Evolutionary conservation across 2,329 filamentous ascomycete genomes (phyloP), one percentile per base, ranked within the genome.

Genomic region (Penicillium freii): DNA sequence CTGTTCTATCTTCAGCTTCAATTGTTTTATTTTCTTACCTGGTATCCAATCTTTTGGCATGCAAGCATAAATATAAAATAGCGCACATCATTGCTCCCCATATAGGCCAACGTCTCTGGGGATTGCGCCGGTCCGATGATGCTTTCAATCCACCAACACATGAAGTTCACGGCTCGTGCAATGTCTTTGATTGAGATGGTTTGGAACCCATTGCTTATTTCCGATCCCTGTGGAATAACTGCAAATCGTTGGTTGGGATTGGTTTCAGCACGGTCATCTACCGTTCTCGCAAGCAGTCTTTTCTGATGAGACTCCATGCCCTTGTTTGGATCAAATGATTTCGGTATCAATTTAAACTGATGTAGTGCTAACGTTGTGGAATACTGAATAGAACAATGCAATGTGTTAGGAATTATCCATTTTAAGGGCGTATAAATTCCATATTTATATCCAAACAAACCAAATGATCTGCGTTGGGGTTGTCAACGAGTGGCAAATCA

Each of bases 41-140:
- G 54, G 38, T 69, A 59, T 6, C 68, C 66, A 19, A 61, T 64
- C 43, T 71, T 70, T 19, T 66, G 64, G 13, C 61, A 66, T 4
- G 66, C 67, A 2, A 70, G 45, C 31, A 62, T 23, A n/a, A 70
- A 65, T 0, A 64, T 31, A 21, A 46, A 31, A 21, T 70, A 70
- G 10, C 67, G 63, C 11, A 66, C 42, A 59, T 70, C 67, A 39
- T 69, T 66, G 1, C 40, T 55, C 5, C 60, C 67, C 38, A 69
- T 60, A 29, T 70, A 70, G 4, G 66, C 63, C 52, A 71, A 45
- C 2, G 57, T 62, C 50, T 66, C 59, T 15, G n/a, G 44, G 1
- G 21, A 33, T 8, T 52, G 33, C 15, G 45, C 54, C 3, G 36
- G 40, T 36, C 65, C 62, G 31, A 65, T 52, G 1, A n/a, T 56